Conservation (phyloP, 805 yeast species). For the Sugiyamaella mastotermitis region DNA sequence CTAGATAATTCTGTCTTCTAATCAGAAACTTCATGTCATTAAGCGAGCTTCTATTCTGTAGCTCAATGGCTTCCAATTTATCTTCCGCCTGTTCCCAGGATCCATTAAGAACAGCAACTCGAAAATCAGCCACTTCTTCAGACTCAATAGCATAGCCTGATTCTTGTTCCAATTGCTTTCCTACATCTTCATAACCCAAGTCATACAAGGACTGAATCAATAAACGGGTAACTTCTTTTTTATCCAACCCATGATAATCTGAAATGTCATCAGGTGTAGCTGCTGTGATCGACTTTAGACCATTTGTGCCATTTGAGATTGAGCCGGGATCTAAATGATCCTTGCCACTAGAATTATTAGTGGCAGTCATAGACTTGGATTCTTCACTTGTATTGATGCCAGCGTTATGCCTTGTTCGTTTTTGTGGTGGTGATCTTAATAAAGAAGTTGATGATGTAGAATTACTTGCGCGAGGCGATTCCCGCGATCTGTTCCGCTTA, state of each 20-base stretch:
- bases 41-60: slow-evolving; percentile 21
- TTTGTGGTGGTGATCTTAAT: too few relatives aligned
- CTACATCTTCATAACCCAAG: slow-evolving; percentile 40
- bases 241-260: slow-evolving; percentile 27
- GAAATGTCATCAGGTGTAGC: too few relatives aligned
- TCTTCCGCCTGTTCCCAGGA: slow-evolving; percentile 36
- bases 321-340: too few relatives aligned
- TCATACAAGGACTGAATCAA: slow-evolving; percentile 46
- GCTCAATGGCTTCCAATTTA: slow-evolving; percentile 25
- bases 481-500: too few relatives aligned
- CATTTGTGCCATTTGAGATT: too few relatives aligned
- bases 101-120: slow-evolving; percentile 36
- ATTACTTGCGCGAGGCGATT: too few relatives aligned
- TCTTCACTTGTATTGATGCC: too few relatives aligned
- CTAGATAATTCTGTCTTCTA: slow-evolving; percentile 38
- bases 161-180: slow-evolving; percentile 37
- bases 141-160: slow-evolving; percentile 33
- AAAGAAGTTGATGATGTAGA: too few relatives aligned
- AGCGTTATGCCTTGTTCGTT: too few relatives aligned
- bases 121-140: slow-evolving; percentile 36
- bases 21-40: slow-evolving; percentile 31
- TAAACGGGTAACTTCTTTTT: slow-evolving; percentile 40
- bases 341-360: too few relatives aligned
- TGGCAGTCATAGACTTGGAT: too few relatives aligned
- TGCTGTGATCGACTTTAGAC: too few relatives aligned